Percentiles rank a stretch among this genome's conserved stretches.
Conservation (phyloP, 1,139 yeast genomes). For the Candida sp. region DNA sequence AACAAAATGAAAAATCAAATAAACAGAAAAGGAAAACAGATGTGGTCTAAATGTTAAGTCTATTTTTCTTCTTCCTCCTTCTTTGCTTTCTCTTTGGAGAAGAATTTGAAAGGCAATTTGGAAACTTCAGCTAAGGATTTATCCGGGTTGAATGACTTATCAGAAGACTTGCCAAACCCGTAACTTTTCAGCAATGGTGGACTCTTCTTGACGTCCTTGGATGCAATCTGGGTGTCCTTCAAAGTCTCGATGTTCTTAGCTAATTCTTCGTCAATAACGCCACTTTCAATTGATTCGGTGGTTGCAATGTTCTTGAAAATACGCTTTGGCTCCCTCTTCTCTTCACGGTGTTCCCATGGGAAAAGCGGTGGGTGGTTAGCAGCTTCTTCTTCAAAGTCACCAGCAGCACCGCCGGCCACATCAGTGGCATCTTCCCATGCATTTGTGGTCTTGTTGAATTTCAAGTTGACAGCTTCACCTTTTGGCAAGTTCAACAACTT, state of each 20-base stretch:
- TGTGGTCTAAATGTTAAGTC: background rate
- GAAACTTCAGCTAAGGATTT: slow-evolving; percentile 29
- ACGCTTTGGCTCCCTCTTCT: slow-evolving; percentile 15
- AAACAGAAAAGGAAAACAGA: background rate
- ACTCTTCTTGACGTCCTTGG: slow-evolving; percentile 2
- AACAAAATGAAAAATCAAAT: background rate
- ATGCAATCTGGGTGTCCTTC: slow-evolving; percentile 6
- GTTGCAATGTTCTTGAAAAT: slow-evolving; percentile 21
- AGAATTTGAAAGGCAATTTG: slow-evolving; percentile 26
- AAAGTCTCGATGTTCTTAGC: slow-evolving; percentile 13
- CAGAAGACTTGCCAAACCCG: slow-evolving; percentile 13
- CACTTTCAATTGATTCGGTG: slow-evolving; percentile 32
- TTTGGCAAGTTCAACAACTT: slow-evolving; percentile 19
- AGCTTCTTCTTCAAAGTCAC: background rate
- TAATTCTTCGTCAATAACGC: slow-evolving; percentile 10
- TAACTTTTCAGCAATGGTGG: slow-evolving; percentile 13
- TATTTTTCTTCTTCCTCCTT: slow-evolving; percentile 11
- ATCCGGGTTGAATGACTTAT: slow-evolving; percentile 24
- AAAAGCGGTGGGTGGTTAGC: slow-evolving; percentile 28
- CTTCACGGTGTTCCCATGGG: slow-evolving; percentile 46
- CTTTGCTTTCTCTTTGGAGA: slow-evolving; percentile 19
- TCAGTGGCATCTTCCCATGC: slow-evolving; percentile 25
- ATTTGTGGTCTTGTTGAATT: slow-evolving; percentile 30
- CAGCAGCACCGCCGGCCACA: background rate
- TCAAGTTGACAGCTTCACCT: slow-evolving; percentile 43